Base-by-base conservation (phyloP, 2,329 filamentous ascomycete species). In the Fonsecaea erecta region DNA sequence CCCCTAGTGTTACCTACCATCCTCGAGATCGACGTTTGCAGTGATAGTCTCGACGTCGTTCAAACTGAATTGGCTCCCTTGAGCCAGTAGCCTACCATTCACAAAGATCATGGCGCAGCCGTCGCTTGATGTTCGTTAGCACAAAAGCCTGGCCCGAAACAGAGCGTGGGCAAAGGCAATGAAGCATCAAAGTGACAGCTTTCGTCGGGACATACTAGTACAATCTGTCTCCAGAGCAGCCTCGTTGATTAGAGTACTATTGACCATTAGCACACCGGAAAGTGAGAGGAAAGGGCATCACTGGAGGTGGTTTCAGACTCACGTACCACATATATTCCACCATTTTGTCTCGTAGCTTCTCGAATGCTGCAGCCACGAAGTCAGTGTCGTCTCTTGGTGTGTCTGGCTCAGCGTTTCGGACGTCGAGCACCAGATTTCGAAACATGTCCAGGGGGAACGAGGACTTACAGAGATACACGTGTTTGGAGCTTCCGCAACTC, bases 21-120 rank as follows among this genome's bases (percentile, higher is more conserved):
- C 43, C 21, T 48, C 43, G 43, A 48, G 43, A 26, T 48, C 43
- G 43, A 48, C 43, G 16, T 48, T 48, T 24, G 43, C 43, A 6
- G 43, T 48, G 43, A 48, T 48, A 14, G 43, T 48, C 43, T 48
- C 43, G 9, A 48, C 43, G 18, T 48, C 43, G 57, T 68, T 46
- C 58, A 46, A 67, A 66, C 52, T 52, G 63, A 75, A 75, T 51
- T 75, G 73, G 16, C 67, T 66, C 0, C 72, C 72, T 64, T 74
- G 73, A 16, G 73, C 74, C 24, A 75, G 64, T 18, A 71, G 62
- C 53, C 71, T 68, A 12, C 73, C 55, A 21, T 48, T 48, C 43
- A 48, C 43, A 16, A 48, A 24, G 43, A 48, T 48, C 43, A 48
- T 48, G 43, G 43, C 43, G 4, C 43, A 48, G 18, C 43, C 43